Evolutionary conservation across 345 rosid species (phyloP).

Genomic region (Salix caprea): DNA sequence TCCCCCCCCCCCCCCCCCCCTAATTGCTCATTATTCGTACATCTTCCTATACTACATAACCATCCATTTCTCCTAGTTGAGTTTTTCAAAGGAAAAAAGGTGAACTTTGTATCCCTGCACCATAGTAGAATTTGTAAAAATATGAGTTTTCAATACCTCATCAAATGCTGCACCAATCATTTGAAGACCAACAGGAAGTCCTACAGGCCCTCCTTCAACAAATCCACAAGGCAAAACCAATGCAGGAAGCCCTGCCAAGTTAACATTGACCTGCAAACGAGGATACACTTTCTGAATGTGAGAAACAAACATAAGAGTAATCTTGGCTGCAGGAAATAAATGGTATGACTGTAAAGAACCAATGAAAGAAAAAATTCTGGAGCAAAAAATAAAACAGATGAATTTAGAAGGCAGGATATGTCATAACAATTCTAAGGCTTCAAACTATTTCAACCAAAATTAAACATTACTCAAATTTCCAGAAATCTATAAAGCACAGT

Average conservation of each 20-base stretch:
- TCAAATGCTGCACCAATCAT: conserved; percentile 87
- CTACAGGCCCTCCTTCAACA: conserved; percentile 62
- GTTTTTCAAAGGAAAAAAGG: not conserved
- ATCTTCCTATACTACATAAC: not conserved
- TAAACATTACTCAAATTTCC: too few relatives aligned
- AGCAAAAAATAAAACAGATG: not conserved
- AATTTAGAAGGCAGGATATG: too few relatives aligned
- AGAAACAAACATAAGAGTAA: not conserved
- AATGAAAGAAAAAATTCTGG: not conserved
- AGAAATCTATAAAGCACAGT: too few relatives aligned
- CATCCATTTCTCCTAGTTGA: not conserved
- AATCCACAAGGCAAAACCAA: conserved; percentile 88
- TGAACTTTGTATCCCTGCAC: not conserved
- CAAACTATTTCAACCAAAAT: too few relatives aligned
- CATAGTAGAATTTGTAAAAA: not conserved
- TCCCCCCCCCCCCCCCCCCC: too few relatives aligned
- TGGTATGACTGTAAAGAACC: not conserved
- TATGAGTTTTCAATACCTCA: conserved; percentile 46
- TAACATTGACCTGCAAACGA: conserved; percentile 74
- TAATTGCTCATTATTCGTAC: too few relatives aligned
- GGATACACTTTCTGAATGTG: conserved; percentile 15
- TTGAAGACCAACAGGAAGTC: conserved; percentile 93
- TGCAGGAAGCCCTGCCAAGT: conserved; percentile 87
- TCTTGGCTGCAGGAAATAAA: not conserved
- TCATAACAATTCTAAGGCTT: too few relatives aligned